Evolutionary conservation across 2,329 filamentous ascomycete genomes (phyloP), one percentile per base, ranked within the genome.

Genomic region (Exophiala viscosa): DNA sequence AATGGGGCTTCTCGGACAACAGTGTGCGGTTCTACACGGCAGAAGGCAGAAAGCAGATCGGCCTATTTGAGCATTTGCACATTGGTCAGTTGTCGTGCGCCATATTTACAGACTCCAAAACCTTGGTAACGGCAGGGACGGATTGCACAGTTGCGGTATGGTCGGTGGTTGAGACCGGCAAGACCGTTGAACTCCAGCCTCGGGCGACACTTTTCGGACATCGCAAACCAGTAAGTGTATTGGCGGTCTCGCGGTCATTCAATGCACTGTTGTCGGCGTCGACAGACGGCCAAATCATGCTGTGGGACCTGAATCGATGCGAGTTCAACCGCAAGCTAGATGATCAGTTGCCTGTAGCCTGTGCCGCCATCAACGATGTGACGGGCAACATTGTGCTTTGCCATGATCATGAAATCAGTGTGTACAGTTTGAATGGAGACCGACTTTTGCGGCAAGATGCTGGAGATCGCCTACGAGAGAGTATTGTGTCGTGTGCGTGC

Each of bases 1-100:
- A 96, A 72, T 97, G 92, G 92, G 92, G 92, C 1, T 97, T 95
- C 63, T 87, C 89, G 0, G 93, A 99, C 69, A 89, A 88, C 62
- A 95, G 89, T 61, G 81, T 99, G 23, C 86, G 93, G 3, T 97
- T 99, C 75, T 96, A 89, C 72, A 83, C 87, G 50, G 84, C 86
- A 43, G 90, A 96, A 60, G 88, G 83, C 52, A 85, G 88, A 65
- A 91, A 89, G 75, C 77, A 87, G 17, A 83, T 95, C 33, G 92
- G 92, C 0, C 79, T 96, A 14, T 96, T 92, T 65, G 93, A 99
- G 69, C 95, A 97, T 65, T 77, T 96, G 2, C 93, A 99, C 67
- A 86, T 92, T 52, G 90, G 91, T 3, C 90, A 96, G 66, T 80
- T 99, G 23, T 92, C 90, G 0, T 85, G 84, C 50, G 85, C 89